Percentiles rank a stretch among this genome's conserved stretches.
Evolutionary conservation across 1,284 basidiomycete species (phyloP).

Genomic region (Ustilago sp.): DNA sequence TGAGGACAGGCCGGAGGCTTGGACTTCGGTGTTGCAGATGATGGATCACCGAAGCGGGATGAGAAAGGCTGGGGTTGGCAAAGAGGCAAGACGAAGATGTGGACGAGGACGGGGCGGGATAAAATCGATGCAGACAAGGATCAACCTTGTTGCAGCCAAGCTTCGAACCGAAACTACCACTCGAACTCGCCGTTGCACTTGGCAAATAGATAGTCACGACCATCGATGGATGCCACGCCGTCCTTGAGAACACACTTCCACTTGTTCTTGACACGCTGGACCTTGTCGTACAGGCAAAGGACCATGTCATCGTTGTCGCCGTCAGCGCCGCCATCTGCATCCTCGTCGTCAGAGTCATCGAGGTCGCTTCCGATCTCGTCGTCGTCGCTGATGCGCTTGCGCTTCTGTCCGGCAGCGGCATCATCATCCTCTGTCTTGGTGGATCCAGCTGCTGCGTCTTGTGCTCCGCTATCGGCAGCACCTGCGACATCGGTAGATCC

Average conservation of each 20-base stretch:
- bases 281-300: constrained; percentile 99
- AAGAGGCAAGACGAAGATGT: no score
- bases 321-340: constrained; percentile 72
- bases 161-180: constrained; percentile 31
- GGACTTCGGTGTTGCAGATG: not conserved
- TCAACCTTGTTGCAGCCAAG: not conserved
- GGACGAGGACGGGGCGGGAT: not conserved
- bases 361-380: constrained; percentile 96
- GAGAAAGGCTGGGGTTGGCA: no score
- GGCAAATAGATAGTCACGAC: constrained; percentile 95
- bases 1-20: not conserved
- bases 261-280: constrained; percentile 97
- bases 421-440: constrained; percentile 31
- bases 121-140: not conserved
- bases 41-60: no score
- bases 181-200: constrained; percentile 78
- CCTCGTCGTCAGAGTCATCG: constrained; percentile 84
- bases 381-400: constrained; percentile 71
- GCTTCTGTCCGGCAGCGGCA: constrained; percentile 50
- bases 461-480: constrained; percentile 12
- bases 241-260: constrained; percentile 99
- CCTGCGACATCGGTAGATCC: constrained; percentile 33
- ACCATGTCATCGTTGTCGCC: constrained; percentile 82
- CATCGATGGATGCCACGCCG: constrained; percentile 96
- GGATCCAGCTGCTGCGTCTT: constrained; percentile 13